phyloP scores from a whole-genome alignment of 225 moss, liverwort and hornwort species.

The Physcomitrellopsis africana region DNA sequence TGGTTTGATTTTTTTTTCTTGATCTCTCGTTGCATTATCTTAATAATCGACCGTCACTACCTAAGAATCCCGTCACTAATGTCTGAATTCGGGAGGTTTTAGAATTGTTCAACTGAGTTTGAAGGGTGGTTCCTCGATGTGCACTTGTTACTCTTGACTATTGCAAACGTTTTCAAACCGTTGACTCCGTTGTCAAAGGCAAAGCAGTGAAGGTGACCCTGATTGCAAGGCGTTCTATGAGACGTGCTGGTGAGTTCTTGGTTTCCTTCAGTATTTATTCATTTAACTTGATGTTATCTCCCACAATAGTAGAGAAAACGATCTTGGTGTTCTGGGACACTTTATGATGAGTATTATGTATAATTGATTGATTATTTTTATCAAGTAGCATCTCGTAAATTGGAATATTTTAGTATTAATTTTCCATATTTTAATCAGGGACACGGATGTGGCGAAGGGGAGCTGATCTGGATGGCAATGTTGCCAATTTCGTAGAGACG shows the following conservation, averaged over 20 bases:
- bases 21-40: not conserved
- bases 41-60: too few species aligned
- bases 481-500: constrained; percentile 97
- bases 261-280: constrained; percentile 16
- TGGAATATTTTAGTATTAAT: not conserved
- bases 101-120: constrained; percentile 5
- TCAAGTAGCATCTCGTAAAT: not conserved
- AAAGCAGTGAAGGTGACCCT: constrained; percentile 62
- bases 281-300: not conserved
- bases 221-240: constrained; percentile 83
- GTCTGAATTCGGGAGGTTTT: too few species aligned
- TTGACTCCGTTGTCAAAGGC: constrained; percentile 57
- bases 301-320: not conserved
- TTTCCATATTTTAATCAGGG: constrained; percentile 49
- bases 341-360: constrained; percentile 10
- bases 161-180: constrained; percentile 75
- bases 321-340: not conserved
- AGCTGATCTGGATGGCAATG: constrained; percentile 87
- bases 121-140: constrained; percentile 12
- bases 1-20: not conserved
- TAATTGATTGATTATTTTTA: constrained; percentile 5
- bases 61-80: too few species aligned
- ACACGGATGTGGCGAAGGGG: constrained; percentile 99
- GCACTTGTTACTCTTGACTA: constrained; percentile 41
- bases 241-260: constrained; percentile 81